Evolutionary conservation across 148 eudicot species (phyloP).

Genomic region (Salicornia ramosissima): DNA sequence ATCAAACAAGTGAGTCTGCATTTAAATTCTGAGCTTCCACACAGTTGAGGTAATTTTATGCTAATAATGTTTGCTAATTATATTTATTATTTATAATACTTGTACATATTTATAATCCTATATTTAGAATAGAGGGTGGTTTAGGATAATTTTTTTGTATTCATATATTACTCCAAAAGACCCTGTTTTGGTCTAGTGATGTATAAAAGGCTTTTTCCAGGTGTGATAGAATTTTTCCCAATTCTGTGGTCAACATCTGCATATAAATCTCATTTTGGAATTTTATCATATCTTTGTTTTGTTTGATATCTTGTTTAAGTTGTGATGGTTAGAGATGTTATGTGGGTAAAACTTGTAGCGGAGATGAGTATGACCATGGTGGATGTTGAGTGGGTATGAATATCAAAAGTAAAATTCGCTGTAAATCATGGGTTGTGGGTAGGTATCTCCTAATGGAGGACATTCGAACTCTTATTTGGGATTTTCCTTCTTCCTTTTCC

Average conservation of each 20-base stretch:
- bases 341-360: too few species aligned
- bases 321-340: too few species aligned
- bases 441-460: too few species aligned
- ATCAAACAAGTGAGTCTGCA: neutral
- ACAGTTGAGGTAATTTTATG: conserved; percentile 4
- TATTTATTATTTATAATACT: conserved; percentile 14
- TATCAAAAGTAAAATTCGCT: too few species aligned
- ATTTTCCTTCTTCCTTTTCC: too few species aligned
- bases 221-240: neutral
- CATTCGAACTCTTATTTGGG: too few species aligned
- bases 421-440: too few species aligned
- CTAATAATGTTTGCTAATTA: conserved; percentile 12
- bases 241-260: neutral
- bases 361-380: too few species aligned
- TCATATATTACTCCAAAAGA: neutral
- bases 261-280: too few species aligned
- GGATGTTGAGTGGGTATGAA: too few species aligned
- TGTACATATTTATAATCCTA: conserved; percentile 26
- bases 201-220: neutral
- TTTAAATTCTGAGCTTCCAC: neutral
- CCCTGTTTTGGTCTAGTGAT: neutral
- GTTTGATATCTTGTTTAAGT: too few species aligned
- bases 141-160: conserved; percentile 2
- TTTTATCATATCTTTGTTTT: too few species aligned
- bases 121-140: conserved; percentile 2